phyloP scores from a whole-genome alignment of 1,139 yeast genomes.

The Spathaspora jeffriesii region DNA sequence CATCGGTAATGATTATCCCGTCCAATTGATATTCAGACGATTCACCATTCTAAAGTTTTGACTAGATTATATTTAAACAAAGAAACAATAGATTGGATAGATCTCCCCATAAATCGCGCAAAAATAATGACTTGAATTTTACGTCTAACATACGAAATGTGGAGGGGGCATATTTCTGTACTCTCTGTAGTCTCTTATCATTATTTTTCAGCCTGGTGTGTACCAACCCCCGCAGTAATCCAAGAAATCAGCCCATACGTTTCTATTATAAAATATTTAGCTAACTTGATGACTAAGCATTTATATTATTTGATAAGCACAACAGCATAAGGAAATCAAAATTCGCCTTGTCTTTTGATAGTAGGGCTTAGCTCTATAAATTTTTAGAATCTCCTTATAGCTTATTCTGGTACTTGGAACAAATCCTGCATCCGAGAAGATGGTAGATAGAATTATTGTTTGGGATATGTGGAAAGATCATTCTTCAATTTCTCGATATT shows the following conservation, averaged over 20 bases:
- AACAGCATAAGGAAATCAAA: neutral
- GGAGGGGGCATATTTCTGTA: neutral
- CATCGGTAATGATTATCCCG: neutral
- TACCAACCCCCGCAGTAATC: neutral
- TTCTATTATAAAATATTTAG: neutral
- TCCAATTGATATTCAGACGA: neutral
- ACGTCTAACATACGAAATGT: neutral
- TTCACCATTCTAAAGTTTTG: neutral
- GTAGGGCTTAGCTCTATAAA: neutral
- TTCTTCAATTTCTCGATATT: neutral
- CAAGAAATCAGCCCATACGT: neutral
- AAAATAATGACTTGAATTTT: neutral
- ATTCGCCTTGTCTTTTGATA: neutral
- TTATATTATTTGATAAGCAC: neutral
- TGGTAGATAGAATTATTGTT: neutral
- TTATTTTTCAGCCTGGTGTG: conserved; percentile 1
- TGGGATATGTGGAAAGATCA: neutral
- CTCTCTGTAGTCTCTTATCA: neutral
- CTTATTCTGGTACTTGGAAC: neutral
- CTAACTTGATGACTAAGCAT: neutral
- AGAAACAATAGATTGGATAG: neutral
- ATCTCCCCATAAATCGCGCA: neutral
- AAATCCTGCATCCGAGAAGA: neutral
- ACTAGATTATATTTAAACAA: neutral
- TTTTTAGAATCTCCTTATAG: neutral